Conservation (phyloP, 139 green algal species). For the Volvox africanus region DNA sequence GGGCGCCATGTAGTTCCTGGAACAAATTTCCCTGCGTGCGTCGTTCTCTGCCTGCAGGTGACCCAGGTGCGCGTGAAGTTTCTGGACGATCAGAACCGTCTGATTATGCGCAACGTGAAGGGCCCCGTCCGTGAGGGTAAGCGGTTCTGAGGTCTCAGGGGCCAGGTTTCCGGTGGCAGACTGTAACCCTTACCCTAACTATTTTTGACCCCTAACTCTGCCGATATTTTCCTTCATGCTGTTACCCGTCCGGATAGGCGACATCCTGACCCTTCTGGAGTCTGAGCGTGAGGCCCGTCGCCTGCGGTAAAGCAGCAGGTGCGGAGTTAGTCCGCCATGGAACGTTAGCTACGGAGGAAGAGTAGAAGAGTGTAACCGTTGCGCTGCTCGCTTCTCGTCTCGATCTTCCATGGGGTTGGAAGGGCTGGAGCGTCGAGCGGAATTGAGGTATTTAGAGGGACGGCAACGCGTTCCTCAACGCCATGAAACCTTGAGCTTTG, state of each 20-base stretch:
- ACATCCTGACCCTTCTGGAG: conserved; percentile 98
- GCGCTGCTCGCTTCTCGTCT: conserved; percentile 11
- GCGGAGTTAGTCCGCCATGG: background rate
- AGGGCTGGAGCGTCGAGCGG: no score
- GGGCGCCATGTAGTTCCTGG: no score
- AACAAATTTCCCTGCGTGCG: no score
- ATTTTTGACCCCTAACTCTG: no score
- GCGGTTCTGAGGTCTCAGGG: background rate
- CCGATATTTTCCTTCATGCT: background rate
- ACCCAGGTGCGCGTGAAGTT: conserved; percentile 99
- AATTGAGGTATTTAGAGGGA: no score
- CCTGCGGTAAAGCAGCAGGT: conserved; percentile 79
- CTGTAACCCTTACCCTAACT: no score
- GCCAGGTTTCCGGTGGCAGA: no score
- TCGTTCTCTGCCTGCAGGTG: conserved; percentile 75
- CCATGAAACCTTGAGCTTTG: no score
- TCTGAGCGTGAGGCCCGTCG: conserved; percentile 98
- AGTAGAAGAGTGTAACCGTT: conserved; percentile 28
- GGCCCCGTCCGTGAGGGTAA: conserved; percentile 97
- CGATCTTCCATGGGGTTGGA: background rate
- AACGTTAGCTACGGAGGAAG: background rate
- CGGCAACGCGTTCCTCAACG: no score
- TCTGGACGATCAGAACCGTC: conserved; percentile 97
- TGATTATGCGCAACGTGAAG: conserved; percentile 99
- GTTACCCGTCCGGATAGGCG: conserved; percentile 67